phyloP scores from a whole-genome alignment of 2,329 filamentous ascomycete species.

The Harringtonia lauricola region DNA sequence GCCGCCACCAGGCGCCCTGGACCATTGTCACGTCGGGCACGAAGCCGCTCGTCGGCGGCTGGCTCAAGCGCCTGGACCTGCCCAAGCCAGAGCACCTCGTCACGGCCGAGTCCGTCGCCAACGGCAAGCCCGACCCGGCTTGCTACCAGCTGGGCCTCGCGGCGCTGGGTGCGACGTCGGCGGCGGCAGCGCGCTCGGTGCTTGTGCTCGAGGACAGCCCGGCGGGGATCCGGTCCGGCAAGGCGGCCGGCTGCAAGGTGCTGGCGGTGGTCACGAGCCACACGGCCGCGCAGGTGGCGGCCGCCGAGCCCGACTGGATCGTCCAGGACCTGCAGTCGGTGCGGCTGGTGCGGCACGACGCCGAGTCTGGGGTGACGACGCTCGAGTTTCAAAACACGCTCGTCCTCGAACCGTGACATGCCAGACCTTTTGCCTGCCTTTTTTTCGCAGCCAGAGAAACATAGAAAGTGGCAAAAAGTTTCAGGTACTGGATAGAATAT shows the following conservation, averaged over 20 bases:
- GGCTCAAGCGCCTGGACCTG: slow-evolving; percentile 57
- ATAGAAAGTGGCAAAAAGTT: too few relatives aligned
- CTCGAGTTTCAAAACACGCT: slow-evolving; percentile 58
- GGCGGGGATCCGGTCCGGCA: slow-evolving; percentile 72
- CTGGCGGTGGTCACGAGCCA: slow-evolving; percentile 81
- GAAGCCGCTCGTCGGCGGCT: slow-evolving; percentile 55
- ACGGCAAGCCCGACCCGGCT: slow-evolving; percentile 67
- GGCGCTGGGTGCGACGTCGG: slow-evolving; percentile 38
- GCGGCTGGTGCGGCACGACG: slow-evolving; percentile 49
- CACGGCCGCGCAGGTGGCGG: slow-evolving; percentile 56
- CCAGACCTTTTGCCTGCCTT: too few relatives aligned
- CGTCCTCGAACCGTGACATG: too few relatives aligned
- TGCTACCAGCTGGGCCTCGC: slow-evolving; percentile 62
- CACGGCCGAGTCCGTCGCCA: slow-evolving; percentile 62
- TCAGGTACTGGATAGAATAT: too few relatives aligned
- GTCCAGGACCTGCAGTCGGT: slow-evolving; percentile 70
- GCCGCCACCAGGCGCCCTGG: slow-evolving; percentile 57
- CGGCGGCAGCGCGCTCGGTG: slow-evolving; percentile 34
- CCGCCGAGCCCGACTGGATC: slow-evolving; percentile 79
- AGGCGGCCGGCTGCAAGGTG: slow-evolving; percentile 76
- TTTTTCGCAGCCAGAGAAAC: too few relatives aligned
- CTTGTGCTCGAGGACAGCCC: slow-evolving; percentile 86
- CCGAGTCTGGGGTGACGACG: slow-evolving; percentile 20
- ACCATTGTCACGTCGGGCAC: slow-evolving; percentile 77
- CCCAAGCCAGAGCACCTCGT: slow-evolving; percentile 56